A percentile compares a stretch with the other conserved stretches of the same genome.
Evolutionary conservation across 495 filamentous ascomycete species (phyloP).

Genomic region (Aspergillus avenaceus): DNA sequence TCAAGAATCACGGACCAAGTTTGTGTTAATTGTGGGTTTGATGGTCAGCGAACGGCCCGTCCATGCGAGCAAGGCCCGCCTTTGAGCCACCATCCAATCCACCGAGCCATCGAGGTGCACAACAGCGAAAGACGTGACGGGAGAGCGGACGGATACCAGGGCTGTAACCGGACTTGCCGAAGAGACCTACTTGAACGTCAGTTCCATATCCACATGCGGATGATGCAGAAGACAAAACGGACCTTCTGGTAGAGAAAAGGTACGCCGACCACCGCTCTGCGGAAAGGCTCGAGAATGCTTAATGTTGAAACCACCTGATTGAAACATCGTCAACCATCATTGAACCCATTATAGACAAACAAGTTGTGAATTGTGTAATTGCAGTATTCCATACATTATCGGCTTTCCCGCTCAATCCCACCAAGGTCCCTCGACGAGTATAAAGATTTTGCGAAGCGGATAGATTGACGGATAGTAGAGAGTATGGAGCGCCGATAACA

Average conservation of each 20-base stretch:
- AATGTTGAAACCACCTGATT: constrained; percentile 74
- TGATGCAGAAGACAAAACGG: background rate
- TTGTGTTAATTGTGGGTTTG: constrained; percentile 67
- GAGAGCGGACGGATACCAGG: constrained; percentile 80
- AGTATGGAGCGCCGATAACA: constrained; percentile 82
- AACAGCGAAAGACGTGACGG: constrained; percentile 76
- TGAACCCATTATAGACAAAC: background rate
- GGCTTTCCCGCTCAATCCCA: constrained; percentile 81
- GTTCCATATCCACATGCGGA: background rate
- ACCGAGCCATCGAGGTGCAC: constrained; percentile 89
- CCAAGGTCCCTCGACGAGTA: constrained; percentile 84
- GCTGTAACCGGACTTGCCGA: constrained; percentile 83
- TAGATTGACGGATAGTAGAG: constrained; percentile 85
- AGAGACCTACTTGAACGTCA: constrained; percentile 50
- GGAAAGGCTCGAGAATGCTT: constrained; percentile 78
- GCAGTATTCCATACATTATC: constrained; percentile 65
- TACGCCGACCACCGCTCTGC: constrained; percentile 70
- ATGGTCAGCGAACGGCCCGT: constrained; percentile 82
- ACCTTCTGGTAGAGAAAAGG: constrained; percentile 92
- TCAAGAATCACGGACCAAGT: constrained; percentile 49
- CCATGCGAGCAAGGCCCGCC: constrained; percentile 86
- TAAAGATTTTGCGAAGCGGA: constrained; percentile 91
- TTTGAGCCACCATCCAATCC: constrained; percentile 90
- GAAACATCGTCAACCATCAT: background rate
- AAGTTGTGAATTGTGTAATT: background rate